Percentiles rank a stretch among this genome's conserved stretches.
Evolutionary conservation across 176 grass and related monocot species (phyloP).

Genomic region (Oropetium thomaeum): DNA sequence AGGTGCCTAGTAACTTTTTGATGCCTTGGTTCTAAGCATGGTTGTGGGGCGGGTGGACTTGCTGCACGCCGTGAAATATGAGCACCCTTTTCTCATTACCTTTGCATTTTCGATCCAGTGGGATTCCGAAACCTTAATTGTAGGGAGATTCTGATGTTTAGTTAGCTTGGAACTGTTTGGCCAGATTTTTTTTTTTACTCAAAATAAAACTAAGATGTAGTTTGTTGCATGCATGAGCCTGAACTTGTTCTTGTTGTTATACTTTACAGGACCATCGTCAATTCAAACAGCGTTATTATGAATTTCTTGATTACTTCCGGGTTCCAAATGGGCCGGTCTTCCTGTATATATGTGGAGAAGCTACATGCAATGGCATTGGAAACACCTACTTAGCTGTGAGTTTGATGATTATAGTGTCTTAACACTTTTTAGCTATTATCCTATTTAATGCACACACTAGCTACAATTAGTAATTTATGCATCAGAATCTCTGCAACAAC

Average conservation of each 20-base stretch:
- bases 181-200: not conserved
- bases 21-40: not conserved
- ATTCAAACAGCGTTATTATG: constrained; percentile 86
- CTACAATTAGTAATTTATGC: not conserved
- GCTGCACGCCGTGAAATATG: not conserved
- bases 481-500: not conserved
- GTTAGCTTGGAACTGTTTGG: not conserved
- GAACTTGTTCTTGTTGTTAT: not conserved
- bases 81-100: not conserved
- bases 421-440: not conserved
- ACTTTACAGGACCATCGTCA: constrained; percentile 68
- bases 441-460: not conserved
- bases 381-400: constrained; percentile 91
- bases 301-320: constrained; percentile 81
- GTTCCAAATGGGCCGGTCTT: constrained; percentile 78
- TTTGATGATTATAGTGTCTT: constrained; percentile 19
- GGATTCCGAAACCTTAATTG: not conserved
- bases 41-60: not conserved
- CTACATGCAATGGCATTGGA: constrained; percentile 70
- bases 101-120: not conserved
- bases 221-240: constrained; percentile 10
- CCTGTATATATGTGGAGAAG: constrained; percentile 85
- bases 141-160: constrained; percentile 8
- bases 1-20: not conserved
- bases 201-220: not conserved